Percentiles rank a stretch among this genome's conserved stretches.
Conservation (phyloP, 1,284 basidiomycete genomes). For the Cutaneotrichosporon spelunceum region DNA sequence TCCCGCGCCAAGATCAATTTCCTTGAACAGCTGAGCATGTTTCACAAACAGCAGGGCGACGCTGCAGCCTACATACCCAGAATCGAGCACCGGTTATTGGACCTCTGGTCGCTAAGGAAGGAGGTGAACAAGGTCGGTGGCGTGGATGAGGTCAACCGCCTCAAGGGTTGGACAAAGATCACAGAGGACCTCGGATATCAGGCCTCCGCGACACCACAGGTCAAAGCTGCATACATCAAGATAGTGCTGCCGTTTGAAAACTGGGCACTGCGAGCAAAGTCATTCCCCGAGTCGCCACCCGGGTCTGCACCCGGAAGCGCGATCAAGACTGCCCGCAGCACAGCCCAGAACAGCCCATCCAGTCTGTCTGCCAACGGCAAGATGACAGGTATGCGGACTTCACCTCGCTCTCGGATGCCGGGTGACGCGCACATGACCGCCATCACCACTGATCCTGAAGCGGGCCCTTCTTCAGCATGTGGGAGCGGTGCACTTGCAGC, state of each 20-base stretch:
- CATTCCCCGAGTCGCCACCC: constrained; percentile 37
- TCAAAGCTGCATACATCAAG: constrained; percentile 83
- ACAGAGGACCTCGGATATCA: constrained; percentile 76
- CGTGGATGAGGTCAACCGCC: constrained; percentile 67
- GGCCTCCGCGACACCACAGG: constrained; percentile 57
- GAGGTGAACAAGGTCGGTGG: constrained; percentile 87
- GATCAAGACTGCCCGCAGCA: background rate
- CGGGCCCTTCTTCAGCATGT: background rate
- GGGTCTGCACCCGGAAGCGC: constrained; percentile 23
- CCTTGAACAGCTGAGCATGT: constrained; percentile 91
- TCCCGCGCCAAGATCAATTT: constrained; percentile 96
- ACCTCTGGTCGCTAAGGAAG: constrained; percentile 88
- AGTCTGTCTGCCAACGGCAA: constrained; percentile 14
- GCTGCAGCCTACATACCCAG: constrained; percentile 81
- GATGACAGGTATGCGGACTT: constrained; percentile 17
- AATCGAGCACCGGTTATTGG: constrained; percentile 85
- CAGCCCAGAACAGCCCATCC: background rate
- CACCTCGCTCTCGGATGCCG: constrained; percentile 15
- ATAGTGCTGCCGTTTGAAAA: constrained; percentile 93
- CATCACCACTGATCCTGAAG: constrained; percentile 20
- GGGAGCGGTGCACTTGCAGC: constrained; percentile 9
- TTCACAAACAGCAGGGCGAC: constrained; percentile 84
- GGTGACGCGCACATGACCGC: constrained; percentile 7
- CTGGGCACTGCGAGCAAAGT: constrained; percentile 73
- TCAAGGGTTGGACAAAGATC: constrained; percentile 81